Conservation (phyloP, 768 basidiomycete species). For the Boletus sensibilis region DNA sequence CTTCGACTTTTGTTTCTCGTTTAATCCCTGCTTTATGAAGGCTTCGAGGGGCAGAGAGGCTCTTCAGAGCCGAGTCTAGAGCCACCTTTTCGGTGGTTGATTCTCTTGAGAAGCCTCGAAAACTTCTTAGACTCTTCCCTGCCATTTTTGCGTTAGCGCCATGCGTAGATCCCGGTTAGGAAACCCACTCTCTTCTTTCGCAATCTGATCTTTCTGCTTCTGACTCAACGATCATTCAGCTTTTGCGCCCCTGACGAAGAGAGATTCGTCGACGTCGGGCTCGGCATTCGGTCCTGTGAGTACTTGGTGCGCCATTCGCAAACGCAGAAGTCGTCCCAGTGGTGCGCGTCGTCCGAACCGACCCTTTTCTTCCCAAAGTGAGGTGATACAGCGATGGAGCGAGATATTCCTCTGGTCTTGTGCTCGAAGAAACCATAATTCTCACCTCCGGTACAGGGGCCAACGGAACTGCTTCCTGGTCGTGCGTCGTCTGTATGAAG, state of each 20-base stretch:
- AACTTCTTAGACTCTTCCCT: constrained; percentile 63
- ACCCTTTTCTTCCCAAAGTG: constrained; percentile 17
- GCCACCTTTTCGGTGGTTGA: constrained; percentile 66
- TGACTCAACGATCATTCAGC: constrained; percentile 50
- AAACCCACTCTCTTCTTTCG: constrained; percentile 50
- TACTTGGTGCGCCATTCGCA: constrained; percentile 53
- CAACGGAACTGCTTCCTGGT: not conserved
- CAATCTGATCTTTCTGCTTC: constrained; percentile 51
- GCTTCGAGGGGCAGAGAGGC: constrained; percentile 65
- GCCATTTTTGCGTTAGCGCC: not conserved
- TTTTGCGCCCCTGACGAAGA: constrained; percentile 41
- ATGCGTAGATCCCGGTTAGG: not conserved
- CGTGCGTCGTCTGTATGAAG: not conserved
- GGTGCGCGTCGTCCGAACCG: constrained; percentile 22
- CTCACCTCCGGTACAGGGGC: constrained; percentile 2
- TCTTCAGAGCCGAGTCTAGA: constrained; percentile 57
- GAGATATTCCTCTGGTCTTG: not conserved
- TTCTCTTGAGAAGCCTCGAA: constrained; percentile 71
- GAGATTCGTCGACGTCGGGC: constrained; percentile 40
- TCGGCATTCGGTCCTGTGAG: constrained; percentile 49
- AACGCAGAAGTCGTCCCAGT: constrained; percentile 36
- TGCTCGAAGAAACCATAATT: not conserved
- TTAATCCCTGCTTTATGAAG: constrained; percentile 68
- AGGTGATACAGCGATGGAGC: not conserved
- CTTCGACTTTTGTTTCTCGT: constrained; percentile 59